Evolutionary conservation across 2,329 filamentous ascomycete species (phyloP), one percentile per base, ranked within the genome.

Genomic region (Colletotrichum sidae): DNA sequence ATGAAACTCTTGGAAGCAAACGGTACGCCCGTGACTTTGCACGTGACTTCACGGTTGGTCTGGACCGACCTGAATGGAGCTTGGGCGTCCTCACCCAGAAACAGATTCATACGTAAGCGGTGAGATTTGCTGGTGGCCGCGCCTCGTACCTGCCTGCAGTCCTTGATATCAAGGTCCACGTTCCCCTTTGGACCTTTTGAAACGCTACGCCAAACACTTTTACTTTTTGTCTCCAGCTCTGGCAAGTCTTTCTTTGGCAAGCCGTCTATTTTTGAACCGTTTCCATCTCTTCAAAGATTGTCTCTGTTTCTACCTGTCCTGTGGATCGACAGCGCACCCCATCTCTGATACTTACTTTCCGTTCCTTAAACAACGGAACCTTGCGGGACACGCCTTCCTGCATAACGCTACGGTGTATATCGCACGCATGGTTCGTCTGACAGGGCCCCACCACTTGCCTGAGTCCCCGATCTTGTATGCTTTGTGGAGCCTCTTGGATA

Each of bases 81-180:
- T 46, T 15, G 39, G 46, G 56, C 56, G 47, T 37, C 44, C 44
- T 49, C 25, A n/a, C 33, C 56, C 57, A 47, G 15, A 15, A 34
- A 9, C 8, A 49, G 42, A 47, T 15, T 41, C 38, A 42, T 39
- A 59, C 49, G 56, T 60, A 60, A 47, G 50, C 50, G 25, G 3
- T 25, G 25, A 25, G 25, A 60, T 15, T 5, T 25, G 15, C 45
- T 38, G 42, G 58, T 4, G 49, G 58, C 34, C 39, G 34, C 12
- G 52, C 45, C 52, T 49, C 34, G 52, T 49, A 17, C 59, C 52
- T 44, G 44, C 59, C 52, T 44, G 44, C 51, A 61, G 45, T 55
- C 45, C 50, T 56, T 55, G 38, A 55, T 61, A 47, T 55, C 25
- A 50, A 25, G 34, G 33, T 13, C 38, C 46, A 39, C 17, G 41